Evolutionary conservation across 108 stramenopile genomes (phyloP).

Genomic region (Ochromonas danica): DNA sequence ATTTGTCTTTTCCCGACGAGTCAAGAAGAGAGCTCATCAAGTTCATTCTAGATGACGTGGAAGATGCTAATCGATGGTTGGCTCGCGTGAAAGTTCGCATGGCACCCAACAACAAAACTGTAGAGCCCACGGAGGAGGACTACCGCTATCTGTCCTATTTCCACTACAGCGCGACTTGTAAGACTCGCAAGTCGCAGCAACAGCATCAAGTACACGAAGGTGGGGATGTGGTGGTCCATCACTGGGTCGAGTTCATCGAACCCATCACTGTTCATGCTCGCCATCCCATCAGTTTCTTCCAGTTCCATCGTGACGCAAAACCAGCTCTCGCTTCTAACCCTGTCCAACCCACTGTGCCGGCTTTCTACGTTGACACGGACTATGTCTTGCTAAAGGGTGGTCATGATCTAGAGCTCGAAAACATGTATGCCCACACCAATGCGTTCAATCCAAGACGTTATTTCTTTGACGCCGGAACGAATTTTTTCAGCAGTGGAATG

Average conservation of each 20-base stretch:
- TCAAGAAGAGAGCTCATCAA: neutral
- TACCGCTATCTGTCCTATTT: neutral
- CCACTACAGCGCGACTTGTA: neutral
- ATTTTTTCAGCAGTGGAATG: neutral
- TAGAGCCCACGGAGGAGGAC: too few relatives aligned
- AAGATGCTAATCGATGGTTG: neutral
- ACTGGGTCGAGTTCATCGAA: constrained; percentile 28
- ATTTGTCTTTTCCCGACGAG: neutral
- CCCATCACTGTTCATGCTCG: constrained; percentile 19
- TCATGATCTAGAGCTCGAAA: neutral
- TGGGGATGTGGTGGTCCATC: neutral
- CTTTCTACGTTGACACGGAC: neutral
- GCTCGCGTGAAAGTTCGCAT: neutral
- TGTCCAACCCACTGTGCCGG: neutral
- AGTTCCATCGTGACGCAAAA: neutral
- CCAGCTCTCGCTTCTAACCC: neutral
- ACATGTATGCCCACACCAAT: neutral
- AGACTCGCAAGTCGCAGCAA: too few relatives aligned
- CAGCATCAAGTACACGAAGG: too few relatives aligned
- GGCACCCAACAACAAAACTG: neutral
- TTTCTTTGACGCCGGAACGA: constrained; percentile 22
- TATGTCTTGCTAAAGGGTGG: neutral
- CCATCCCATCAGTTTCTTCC: neutral
- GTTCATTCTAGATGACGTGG: neutral
- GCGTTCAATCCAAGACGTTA: neutral